These are phyloP conservation scores for Trypanosoma melophagium DNA, from an alignment of 208 protist species.

Conservation along the genomic window DNA sequence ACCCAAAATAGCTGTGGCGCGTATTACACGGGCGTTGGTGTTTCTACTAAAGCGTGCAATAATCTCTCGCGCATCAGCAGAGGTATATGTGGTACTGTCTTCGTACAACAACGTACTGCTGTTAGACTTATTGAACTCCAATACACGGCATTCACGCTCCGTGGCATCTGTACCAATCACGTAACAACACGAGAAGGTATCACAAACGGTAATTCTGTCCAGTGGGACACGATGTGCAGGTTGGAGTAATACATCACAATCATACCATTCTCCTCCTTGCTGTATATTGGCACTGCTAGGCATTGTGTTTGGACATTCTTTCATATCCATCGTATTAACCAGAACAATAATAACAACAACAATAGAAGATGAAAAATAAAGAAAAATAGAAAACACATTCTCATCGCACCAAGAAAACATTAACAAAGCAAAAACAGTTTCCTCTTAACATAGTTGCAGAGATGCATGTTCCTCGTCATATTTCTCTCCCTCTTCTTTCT, in stretches of 20 bases:
- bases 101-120: conserved; percentile 12
- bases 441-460: not conserved
- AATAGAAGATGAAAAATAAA: not conserved
- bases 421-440: not conserved
- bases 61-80: conserved; percentile 36
- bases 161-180: conserved; percentile 48
- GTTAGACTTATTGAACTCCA: conserved; percentile 24
- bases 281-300: not conserved
- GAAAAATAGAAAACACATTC: not conserved
- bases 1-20: conserved; percentile 64
- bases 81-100: conserved; percentile 12
- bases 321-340: not conserved
- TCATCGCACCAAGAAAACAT: no score
- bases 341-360: conserved; percentile 7
- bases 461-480: no score
- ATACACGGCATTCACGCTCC: not conserved
- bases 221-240: conserved; percentile 22
- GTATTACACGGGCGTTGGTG: conserved; percentile 11
- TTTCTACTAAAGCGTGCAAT: conserved; percentile 31
- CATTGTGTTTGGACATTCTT: not conserved
- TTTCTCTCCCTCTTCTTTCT: no score
- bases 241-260: conserved; percentile 14
- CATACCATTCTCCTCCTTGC: conserved; percentile 3
- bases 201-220: conserved; percentile 50
- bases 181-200: conserved; percentile 54